Base-by-base conservation (phyloP, 2,329 filamentous ascomycete species). In the Didymella pomorum region DNA sequence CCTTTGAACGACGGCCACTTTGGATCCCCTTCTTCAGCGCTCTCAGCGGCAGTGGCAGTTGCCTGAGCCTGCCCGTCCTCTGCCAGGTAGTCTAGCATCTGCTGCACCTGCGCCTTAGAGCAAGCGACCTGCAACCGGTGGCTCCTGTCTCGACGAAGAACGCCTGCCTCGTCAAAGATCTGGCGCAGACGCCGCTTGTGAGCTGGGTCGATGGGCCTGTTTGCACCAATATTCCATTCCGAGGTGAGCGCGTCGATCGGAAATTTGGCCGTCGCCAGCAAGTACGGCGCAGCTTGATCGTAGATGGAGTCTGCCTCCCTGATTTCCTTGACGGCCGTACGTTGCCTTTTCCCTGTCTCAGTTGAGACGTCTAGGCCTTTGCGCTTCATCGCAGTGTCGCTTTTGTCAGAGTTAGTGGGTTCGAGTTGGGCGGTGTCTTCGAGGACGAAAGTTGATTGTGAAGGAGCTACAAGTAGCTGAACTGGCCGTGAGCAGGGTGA, bases 31-130 rank as follows among this genome's bases (percentile, higher is more conserved):
- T 56, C 61, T 49, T 63, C 43, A 16, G 59, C 50, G 18, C 44
- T 26, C 37, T 52, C n/a, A 44, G 21, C 26, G 21, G 39, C 26
- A 44, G 21, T 29, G 10, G 9, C 37, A 44, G 5, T 31, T 2
- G 23, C 49, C 61, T 64, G 11, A 63, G 31, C 33, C 31, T 29
- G 29, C 21, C 39, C 12, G n/a, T 54, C 33, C 21, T 53, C 18
- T 8, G 47, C 49, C 31, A 66, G 61, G 18, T 54, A 43, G 10
- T 52, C 49, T 26, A 66, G 45, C 48, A 66, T 52, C 35, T 52
- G 23, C 20, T 55, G 20, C 31, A 60, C 44, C 11, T 42, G 25
- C 23, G 23, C 37, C 14, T 54, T 41, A 37, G 52, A 29, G 52
- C 35, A 55, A 33, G 52, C 52, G 16, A 49, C 33, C 37, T 35